phyloP scores from a whole-genome alignment of 2,329 filamentous ascomycete genomes.

The Sporothrix humicola region DNA sequence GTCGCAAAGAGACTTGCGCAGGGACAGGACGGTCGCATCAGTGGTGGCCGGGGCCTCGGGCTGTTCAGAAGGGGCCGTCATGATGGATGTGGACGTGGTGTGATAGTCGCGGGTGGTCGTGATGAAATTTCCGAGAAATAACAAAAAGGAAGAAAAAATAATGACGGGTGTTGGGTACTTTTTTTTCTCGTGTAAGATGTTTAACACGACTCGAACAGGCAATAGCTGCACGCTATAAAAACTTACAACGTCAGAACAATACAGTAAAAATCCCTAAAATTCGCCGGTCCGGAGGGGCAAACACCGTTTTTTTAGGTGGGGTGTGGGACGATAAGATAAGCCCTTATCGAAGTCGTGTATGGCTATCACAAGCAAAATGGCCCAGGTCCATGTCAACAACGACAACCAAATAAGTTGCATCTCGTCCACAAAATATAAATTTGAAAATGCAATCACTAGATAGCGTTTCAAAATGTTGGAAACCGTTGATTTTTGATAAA shows the following conservation, averaged over 20 bases:
- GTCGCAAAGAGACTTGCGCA: constrained; percentile 78
- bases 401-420: background rate
- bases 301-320: constrained; percentile 28
- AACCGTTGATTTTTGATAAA: background rate
- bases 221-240: constrained; percentile 18
- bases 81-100: constrained; percentile 30
- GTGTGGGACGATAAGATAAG: constrained; percentile 31
- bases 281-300: constrained; percentile 30
- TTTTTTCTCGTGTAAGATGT: background rate
- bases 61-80: constrained; percentile 40
- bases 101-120: background rate
- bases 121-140: constrained; percentile 15
- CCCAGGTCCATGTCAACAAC: background rate
- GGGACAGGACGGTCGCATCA: constrained; percentile 59
- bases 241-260: background rate
- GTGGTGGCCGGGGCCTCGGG: constrained; percentile 33
- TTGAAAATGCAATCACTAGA: no score
- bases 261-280: constrained; percentile 32
- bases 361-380: constrained; percentile 19
- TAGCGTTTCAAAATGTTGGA: background rate
- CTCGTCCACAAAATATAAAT: no score
- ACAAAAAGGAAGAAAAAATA: background rate
- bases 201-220: constrained; percentile 25
- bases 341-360: constrained; percentile 24
- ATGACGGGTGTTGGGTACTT: background rate